Base-by-base conservation (phyloP, 148 eudicot species). In the Gaultheria prostrata region DNA sequence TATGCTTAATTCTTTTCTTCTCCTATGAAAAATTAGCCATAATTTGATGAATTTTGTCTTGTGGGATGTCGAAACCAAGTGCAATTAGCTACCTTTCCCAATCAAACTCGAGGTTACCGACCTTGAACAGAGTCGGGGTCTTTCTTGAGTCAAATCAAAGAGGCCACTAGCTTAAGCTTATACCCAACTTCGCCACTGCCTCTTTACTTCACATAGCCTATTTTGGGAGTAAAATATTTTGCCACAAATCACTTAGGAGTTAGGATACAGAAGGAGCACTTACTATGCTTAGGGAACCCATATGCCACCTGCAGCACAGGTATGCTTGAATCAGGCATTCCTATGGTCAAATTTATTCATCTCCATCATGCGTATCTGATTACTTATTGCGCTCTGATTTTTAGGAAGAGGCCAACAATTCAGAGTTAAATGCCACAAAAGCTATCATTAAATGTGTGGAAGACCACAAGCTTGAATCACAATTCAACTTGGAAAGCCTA, bases 401-500 rank as follows among this genome's bases (percentile, higher is more conserved):
- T 75, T 86, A 92, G 94, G 92, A 89, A 59, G 91, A 92, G 83
- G 88, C 91, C 87, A 82, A 86, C 85, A 86, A 70, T 80, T 85
- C 53, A 8, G 94, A 92, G 86, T 56, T 85, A 81, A 86, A 79
- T 80, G 81, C 86, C 77, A 87, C 82, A 74, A 89, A 70, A 83
- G 81, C 88, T 39, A 74, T 89, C 39, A 88, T 92, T 86, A 92
- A 89, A 86, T 92, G 94, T 85, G 91, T 90, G 76, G 92, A 89
- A 88, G 94, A 92, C 77, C 86, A 86, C 82, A 87, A 88, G 33
- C 88, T 92, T 65, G 92, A 89, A 88, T 83, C 88, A 2, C 84
- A 89, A 72, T 89, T 89, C 87, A 69, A 86, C 48, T 39, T 88
- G 4, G 88, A 89, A 46, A 83, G 83, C 89, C 83, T 92, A 78